These are phyloP conservation scores for Tulasnella sp. DNA, from an alignment of 768 basidiomycete species.

Conservation along the genomic window DNA sequence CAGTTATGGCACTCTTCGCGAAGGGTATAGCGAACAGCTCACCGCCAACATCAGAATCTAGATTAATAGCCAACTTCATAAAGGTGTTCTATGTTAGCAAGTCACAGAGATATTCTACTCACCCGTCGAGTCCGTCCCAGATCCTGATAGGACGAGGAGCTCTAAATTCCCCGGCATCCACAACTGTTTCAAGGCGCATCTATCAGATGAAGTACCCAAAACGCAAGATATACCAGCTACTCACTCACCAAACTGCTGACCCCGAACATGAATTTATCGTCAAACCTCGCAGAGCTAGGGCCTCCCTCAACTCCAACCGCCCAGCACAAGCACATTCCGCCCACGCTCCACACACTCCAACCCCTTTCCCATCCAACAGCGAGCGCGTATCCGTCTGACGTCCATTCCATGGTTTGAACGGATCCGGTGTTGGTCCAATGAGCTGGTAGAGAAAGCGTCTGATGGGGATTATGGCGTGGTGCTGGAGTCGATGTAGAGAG, in stretches of 20 bases:
- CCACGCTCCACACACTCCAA: slow-evolving; percentile 86
- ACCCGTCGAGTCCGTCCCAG: background rate
- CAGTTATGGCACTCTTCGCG: slow-evolving; percentile 87
- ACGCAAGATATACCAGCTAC: background rate
- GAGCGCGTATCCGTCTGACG: slow-evolving; percentile 88
- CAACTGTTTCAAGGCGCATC: slow-evolving; percentile 43
- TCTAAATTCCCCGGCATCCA: slow-evolving; percentile 93
- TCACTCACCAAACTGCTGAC: slow-evolving; percentile 55
- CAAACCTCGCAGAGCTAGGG: slow-evolving; percentile 36
- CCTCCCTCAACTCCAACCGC: slow-evolving; percentile 56
- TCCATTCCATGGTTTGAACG: slow-evolving; percentile 74
- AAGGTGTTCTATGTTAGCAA: slow-evolving; percentile 26
- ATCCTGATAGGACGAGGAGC: slow-evolving; percentile 42
- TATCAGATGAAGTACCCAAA: background rate
- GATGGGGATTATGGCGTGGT: background rate
- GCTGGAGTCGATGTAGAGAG: slow-evolving; percentile 4
- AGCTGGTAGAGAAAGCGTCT: slow-evolving; percentile 37
- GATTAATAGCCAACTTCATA: slow-evolving; percentile 37
- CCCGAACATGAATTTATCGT: slow-evolving; percentile 81
- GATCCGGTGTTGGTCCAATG: slow-evolving; percentile 45
- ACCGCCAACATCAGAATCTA: slow-evolving; percentile 27
- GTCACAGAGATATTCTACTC: background rate
- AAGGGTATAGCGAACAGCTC: slow-evolving; percentile 80
- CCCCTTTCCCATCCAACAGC: slow-evolving; percentile 86
- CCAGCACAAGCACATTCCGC: slow-evolving; percentile 75